Conservation (phyloP, 2,329 filamentous ascomycete genomes). For the Metarhizium anisopliae region DNA sequence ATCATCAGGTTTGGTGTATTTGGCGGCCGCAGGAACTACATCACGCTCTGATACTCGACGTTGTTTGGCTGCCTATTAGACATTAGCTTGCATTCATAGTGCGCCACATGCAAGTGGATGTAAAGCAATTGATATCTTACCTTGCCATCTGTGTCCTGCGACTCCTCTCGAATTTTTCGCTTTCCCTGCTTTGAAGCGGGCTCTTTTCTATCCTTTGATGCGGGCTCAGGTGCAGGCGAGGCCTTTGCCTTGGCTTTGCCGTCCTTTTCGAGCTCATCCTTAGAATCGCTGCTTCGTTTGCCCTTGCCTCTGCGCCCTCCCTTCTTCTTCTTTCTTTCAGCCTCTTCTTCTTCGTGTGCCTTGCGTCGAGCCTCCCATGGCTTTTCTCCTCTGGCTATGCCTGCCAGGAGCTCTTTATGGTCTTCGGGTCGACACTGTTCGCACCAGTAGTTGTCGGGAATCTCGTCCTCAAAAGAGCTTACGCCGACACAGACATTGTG, state of each 20-base stretch:
- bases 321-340: slow-evolving; percentile 47
- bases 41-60: slow-evolving; percentile 48
- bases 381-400: slow-evolving; percentile 70
- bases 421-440: slow-evolving; percentile 80
- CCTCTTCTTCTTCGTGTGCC: slow-evolving; percentile 54
- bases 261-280: slow-evolving; percentile 48
- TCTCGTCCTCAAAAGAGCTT: slow-evolving; percentile 65
- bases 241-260: slow-evolving; percentile 23
- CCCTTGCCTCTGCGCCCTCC: slow-evolving; percentile 54
- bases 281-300: slow-evolving; percentile 57
- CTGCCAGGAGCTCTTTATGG: slow-evolving; percentile 72
- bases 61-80: slow-evolving; percentile 30
- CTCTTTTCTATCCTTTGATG: slow-evolving; percentile 41
- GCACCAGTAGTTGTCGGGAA: slow-evolving; percentile 83
- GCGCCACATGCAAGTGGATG: not conserved
- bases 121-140: slow-evolving; percentile 22
- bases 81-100: not conserved
- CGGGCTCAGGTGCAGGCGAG: slow-evolving; percentile 29
- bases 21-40: slow-evolving; percentile 21
- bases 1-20: slow-evolving; percentile 43
- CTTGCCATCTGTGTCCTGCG: slow-evolving; percentile 42
- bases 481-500: slow-evolving; percentile 95
- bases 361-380: slow-evolving; percentile 71
- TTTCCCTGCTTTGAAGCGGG: slow-evolving; percentile 36
- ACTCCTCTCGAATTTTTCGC: slow-evolving; percentile 49